Evolutionary conservation across 2,329 filamentous ascomycete species (phyloP).

Genomic region (Phyllosticta paracitricarpa): DNA sequence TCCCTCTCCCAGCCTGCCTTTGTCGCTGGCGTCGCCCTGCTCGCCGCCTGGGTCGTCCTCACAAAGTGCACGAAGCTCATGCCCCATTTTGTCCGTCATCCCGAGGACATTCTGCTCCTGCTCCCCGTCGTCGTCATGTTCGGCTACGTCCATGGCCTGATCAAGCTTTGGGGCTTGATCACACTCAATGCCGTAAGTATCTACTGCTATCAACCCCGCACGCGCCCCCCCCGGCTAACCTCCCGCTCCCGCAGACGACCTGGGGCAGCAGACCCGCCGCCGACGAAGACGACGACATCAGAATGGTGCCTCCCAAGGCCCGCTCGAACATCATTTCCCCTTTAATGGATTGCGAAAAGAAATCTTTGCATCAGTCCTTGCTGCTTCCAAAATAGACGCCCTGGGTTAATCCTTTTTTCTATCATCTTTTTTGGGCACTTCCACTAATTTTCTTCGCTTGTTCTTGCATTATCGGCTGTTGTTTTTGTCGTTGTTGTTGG

Average conservation of each 20-base stretch:
- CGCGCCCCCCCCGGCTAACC: conserved; percentile 2
- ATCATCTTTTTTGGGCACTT: not conserved
- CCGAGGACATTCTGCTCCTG: conserved; percentile 61
- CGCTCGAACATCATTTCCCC: not conserved
- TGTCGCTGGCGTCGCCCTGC: conserved; percentile 20
- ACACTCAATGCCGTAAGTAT: conserved; percentile 45
- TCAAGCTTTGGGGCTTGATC: conserved; percentile 80
- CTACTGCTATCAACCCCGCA: conserved; percentile 5
- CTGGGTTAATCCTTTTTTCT: not conserved
- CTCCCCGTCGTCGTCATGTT: conserved; percentile 81
- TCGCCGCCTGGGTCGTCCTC: conserved; percentile 48
- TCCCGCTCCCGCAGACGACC: conserved; percentile 55
- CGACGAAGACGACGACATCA: conserved; percentile 54
- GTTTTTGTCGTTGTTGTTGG: too few relatives aligned
- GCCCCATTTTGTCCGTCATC: conserved; percentile 76
- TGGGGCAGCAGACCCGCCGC: conserved; percentile 93
- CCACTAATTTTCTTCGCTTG: not conserved
- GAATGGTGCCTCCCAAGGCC: conserved; percentile 18
- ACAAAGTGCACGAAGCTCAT: conserved; percentile 88
- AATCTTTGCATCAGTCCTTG: not conserved
- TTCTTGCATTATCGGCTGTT: not conserved
- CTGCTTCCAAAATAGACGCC: conserved; percentile 7
- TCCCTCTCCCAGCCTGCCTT: not conserved
- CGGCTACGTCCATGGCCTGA: conserved; percentile 83
- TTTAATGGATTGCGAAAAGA: conserved; percentile 5